Conservation (phyloP, 2,329 filamentous ascomycete species). For the Elsinoe batatas region DNA sequence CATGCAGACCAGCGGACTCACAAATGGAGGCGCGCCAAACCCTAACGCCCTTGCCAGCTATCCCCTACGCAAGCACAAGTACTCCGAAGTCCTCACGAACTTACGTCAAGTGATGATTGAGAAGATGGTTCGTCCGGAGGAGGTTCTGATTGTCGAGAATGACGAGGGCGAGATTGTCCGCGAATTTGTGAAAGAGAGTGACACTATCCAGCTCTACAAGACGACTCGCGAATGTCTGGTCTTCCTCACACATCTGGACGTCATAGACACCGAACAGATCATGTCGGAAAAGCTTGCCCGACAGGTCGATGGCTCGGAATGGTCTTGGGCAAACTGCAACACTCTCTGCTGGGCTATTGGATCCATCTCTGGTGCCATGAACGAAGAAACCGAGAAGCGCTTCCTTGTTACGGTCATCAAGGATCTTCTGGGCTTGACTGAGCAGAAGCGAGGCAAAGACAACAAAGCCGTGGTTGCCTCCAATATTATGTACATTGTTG, state of each 20-base stretch:
- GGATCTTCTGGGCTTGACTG: conserved; percentile 87
- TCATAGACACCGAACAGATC: conserved; percentile 94
- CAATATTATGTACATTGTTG: conserved; percentile 99
- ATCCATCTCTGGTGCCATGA: conserved; percentile 97
- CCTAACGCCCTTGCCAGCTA: conserved; percentile 79
- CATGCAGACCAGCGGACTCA: conserved; percentile 59
- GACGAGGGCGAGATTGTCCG: conserved; percentile 98
- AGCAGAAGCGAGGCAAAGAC: conserved; percentile 99
- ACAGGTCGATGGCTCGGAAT: conserved; percentile 90
- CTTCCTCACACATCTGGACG: conserved; percentile 93
- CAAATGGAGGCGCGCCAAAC: conserved; percentile 75
- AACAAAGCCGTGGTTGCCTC: conserved; percentile 98
- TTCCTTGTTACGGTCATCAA: conserved; percentile 99
- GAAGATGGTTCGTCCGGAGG: conserved; percentile 97
- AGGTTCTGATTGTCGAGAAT: conserved; percentile 98
- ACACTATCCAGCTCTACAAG: conserved; percentile 98
- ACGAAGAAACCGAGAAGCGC: conserved; percentile 96
- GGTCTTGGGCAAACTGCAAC: conserved; percentile 99
- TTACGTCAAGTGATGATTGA: conserved; percentile 97
- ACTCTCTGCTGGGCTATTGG: conserved; percentile 99
- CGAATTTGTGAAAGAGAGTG: conserved; percentile 98
- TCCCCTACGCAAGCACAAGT: conserved; percentile 95
- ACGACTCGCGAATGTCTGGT: conserved; percentile 95
- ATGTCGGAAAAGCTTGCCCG: conserved; percentile 97
- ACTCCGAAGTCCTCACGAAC: conserved; percentile 86